Evolutionary conservation across 2,329 filamentous ascomycete species (phyloP), one percentile per base, ranked within the genome.

Genomic region (Zalaria sp.): DNA sequence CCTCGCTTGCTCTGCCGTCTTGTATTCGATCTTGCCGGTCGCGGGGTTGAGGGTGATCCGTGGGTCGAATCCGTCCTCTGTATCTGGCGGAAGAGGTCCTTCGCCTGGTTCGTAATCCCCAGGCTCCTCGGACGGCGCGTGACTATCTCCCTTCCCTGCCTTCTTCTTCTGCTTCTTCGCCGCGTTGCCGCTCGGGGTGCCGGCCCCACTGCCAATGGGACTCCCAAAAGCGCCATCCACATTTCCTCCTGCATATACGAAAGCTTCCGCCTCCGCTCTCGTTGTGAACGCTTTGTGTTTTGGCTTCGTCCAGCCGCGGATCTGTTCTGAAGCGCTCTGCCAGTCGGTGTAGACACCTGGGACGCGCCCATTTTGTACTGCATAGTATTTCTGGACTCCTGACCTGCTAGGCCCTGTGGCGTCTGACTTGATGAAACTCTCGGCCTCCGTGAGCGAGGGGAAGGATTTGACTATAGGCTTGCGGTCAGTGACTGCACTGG

Each of bases 381-480:
- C 77, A 47, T 81, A 81, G 54, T 67, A 80, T 51, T 73, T 71
- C 18, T 65, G 60, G 11, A 51, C 44, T 25, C 52, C 47, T 4
- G 50, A 58, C 25, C 63, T 53, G 18, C 62, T 49, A 34, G 51
- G 55, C 9, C 55, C 50, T 3, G 56, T 57, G 5, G 59, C 59
- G 43, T 72, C 70, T 49, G 71, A 72, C 37, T 83, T 83, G 26
- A 85, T 69, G 56, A 84, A 95, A 2, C 75, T 77, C 53, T 83
- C 73, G n/a, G 89, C 89, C 45, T 94, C 86, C 47, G 79, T 72
- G 44, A 72, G 66, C 0, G 73, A 77, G 6, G 70, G 64, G 56
- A 94, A 95, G 1, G 82, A 85, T 64, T 91, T 89, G 67, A 83
- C 85, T 91, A 46, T 26, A 32, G 29, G 34, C 18, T 41, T n/a